phyloP scores from a whole-genome alignment of 768 basidiomycete genomes.

The Sutorius australiensis region DNA sequence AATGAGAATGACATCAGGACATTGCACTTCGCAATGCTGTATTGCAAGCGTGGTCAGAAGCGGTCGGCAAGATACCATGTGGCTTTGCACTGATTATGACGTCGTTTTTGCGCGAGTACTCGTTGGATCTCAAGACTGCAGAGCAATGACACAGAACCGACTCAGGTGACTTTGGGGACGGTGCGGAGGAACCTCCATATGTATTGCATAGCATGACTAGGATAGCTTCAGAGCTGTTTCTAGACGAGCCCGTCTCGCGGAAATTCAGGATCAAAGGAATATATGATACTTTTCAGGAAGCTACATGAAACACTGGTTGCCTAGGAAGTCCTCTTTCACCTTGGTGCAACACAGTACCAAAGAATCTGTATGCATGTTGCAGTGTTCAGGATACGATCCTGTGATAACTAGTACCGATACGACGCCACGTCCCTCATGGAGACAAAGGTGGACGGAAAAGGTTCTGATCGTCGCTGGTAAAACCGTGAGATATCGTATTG shows the following conservation, averaged over 20 bases:
- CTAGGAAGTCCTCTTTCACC: no score
- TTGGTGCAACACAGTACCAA: no score
- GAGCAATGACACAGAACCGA: slow-evolving; percentile 22
- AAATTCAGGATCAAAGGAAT: no score
- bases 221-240: no score
- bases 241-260: no score
- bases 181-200: not conserved
- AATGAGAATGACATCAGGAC: slow-evolving; percentile 36
- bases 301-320: no score
- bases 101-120: slow-evolving; percentile 58
- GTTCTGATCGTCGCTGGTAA: not conserved
- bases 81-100: slow-evolving; percentile 47
- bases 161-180: slow-evolving; percentile 35
- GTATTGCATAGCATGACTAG: not conserved
- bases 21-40: slow-evolving; percentile 44
- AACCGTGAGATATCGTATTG: not conserved
- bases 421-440: not conserved
- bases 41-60: slow-evolving; percentile 61
- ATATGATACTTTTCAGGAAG: no score
- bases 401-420: not conserved
- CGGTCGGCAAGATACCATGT: slow-evolving; percentile 58
- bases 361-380: not conserved
- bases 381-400: not conserved
- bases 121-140: slow-evolving; percentile 52
- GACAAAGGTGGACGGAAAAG: not conserved